Conservation (phyloP, 1,284 basidiomycete genomes). For the Pyrrhoderma lamaoense region DNA sequence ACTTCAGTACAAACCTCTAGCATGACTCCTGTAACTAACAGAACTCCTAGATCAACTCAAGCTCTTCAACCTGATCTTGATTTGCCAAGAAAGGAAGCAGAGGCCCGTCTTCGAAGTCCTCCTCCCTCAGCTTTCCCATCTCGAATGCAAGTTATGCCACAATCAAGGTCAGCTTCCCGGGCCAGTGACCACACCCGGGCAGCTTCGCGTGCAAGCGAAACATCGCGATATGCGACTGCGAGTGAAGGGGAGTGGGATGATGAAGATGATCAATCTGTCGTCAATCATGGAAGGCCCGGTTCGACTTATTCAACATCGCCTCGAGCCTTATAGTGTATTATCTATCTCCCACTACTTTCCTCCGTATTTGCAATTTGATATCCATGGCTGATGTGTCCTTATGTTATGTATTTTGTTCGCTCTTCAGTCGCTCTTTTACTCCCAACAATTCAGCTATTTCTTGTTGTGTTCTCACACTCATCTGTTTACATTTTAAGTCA, state of each 20-base stretch:
- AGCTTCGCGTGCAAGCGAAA: slow-evolving; percentile 29
- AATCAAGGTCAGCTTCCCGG: slow-evolving; percentile 1
- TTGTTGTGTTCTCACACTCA: too few species aligned
- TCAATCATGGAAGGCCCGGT: slow-evolving; percentile 4
- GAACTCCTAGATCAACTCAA: slow-evolving; percentile 23
- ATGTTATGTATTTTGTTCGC: too few species aligned
- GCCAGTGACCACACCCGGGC: slow-evolving; percentile 12
- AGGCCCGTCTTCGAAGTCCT: slow-evolving; percentile 43
- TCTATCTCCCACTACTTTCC: not conserved
- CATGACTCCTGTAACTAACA: slow-evolving; percentile 19
- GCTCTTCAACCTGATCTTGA: slow-evolving; percentile 21
- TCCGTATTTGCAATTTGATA: not conserved
- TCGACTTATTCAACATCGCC: slow-evolving; percentile 14
- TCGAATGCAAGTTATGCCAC: slow-evolving; percentile 10
- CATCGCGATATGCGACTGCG: slow-evolving; percentile 33
- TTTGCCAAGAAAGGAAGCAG: slow-evolving; percentile 31
- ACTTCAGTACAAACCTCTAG: slow-evolving; percentile 28
- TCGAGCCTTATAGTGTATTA: slow-evolving; percentile 10
- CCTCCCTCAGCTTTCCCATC: slow-evolving; percentile 18
- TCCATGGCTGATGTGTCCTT: too few species aligned
- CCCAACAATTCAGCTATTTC: too few species aligned
- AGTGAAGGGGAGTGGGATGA: slow-evolving; percentile 28
- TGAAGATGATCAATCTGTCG: slow-evolving; percentile 1
- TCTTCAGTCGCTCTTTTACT: too few species aligned
- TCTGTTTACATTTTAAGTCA: too few species aligned